phyloP scores from a whole-genome alignment of 345 rosid species.

The Streptanthus diversifolius region DNA sequence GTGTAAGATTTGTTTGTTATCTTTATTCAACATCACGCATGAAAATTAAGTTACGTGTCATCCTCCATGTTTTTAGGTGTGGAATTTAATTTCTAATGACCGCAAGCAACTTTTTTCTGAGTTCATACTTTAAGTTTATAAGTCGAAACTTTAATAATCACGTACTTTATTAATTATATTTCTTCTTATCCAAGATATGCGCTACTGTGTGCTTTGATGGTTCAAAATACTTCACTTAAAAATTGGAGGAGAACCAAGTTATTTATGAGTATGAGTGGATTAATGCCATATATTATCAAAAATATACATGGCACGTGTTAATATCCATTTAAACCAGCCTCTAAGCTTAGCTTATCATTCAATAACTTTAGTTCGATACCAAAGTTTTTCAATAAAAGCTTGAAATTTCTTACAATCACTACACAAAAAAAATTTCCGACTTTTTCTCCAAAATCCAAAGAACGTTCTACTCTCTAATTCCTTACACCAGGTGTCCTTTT shows the following conservation, averaged over 20 bases:
- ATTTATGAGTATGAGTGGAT: background rate
- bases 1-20: background rate
- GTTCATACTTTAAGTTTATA: constrained; percentile 11
- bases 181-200: background rate
- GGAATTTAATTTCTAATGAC: constrained; percentile 8
- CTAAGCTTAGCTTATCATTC: background rate
- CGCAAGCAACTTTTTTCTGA: background rate
- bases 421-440: no score
- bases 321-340: background rate
- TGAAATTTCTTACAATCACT: background rate
- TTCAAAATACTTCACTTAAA: background rate
- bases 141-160: background rate
- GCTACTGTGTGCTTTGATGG: background rate
- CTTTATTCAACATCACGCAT: constrained; percentile 23
- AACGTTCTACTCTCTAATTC: background rate
- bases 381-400: background rate
- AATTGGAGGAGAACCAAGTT: background rate
- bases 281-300: background rate
- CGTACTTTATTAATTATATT: background rate
- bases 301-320: background rate
- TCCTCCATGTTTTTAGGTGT: constrained; percentile 17
- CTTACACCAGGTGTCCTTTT: background rate
- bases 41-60: constrained; percentile 27
- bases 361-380: background rate
- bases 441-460: background rate